Evolutionary conservation across 2,329 filamentous ascomycete species (phyloP).

Genomic region (Neonectria coccinea): DNA sequence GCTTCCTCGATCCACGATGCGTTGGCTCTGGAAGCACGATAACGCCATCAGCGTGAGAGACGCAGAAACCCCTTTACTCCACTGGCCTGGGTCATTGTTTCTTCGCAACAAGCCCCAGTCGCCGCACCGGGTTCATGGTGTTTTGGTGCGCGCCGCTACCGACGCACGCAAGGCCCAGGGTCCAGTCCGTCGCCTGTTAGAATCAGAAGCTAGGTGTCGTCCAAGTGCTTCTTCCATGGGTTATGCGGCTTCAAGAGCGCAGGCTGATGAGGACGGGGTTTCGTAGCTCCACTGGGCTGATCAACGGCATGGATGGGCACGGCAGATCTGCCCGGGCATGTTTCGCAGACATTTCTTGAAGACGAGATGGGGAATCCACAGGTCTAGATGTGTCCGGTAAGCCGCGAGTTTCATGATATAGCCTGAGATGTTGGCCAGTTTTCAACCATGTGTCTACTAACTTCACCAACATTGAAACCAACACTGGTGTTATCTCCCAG

Average conservation of each 20-base stretch:
- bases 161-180: not conserved
- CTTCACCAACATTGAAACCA: not conserved
- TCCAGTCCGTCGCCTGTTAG: not conserved
- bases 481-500: too few relatives aligned
- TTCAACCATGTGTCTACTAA: too few relatives aligned
- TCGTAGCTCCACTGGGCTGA: not conserved
- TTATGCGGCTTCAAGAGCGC: not conserved
- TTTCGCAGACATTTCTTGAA: not conserved
- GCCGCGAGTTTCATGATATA: not conserved
- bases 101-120: not conserved
- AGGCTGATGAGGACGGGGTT: not conserved
- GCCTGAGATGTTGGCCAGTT: not conserved
- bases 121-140: conserved; percentile 7
- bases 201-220: not conserved
- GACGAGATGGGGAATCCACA: not conserved
- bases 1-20: conserved; percentile 2
- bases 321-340: not conserved
- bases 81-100: not conserved
- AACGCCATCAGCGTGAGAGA: conserved; percentile 12
- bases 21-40: conserved; percentile 11
- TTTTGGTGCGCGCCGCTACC: not conserved
- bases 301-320: not conserved
- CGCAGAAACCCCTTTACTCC: not conserved
- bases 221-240: not conserved
- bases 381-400: not conserved